Base-by-base conservation (phyloP, 192 early-diverging fungal genomes). In the Coemansia sp. region DNA sequence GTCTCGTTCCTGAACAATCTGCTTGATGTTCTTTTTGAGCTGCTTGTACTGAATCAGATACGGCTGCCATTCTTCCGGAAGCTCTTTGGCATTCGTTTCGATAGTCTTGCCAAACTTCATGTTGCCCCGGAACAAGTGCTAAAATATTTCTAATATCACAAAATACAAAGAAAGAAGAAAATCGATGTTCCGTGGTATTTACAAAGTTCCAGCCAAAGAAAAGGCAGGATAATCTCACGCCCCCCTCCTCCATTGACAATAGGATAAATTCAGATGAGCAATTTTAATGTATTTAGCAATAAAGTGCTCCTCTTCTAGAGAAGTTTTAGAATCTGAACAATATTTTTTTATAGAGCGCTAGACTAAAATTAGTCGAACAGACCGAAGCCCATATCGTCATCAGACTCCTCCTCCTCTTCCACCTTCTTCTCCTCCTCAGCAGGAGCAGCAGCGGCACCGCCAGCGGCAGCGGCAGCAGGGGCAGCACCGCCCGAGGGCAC, bases 301-400 rank as follows among this genome's bases (percentile, higher is more conserved):
- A 35, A 35, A 35, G 33, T 35, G 10, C 33, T 10, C 33, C 33
- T 10, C 33, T 35, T 35, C 33, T 35, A 35, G 3, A 35, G 33
- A 35, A 7, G 23, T 35, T 35, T 9, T 35, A 35, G 33, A 35
- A 35, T 35, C 33, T 35, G 33, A 35, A 35, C 33, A 9, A 35
- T 7, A 7, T 5, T 35, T 35, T 35, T 35, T 35, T 6, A 35
- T 35, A 35, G 7, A 35, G 6, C 33, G 33, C 33, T 35, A 35
- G 33, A 2, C 33, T 26, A 5, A 48, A 20, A 23, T 91, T 95
- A 95, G 84, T 95, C 93, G 83, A 95, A 95, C 65, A 95, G 89
- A 91, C 93, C 93, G 80, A 95, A 90, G 69, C 91, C 93, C 93
- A 95, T 95, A 80, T 97, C 93, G 67, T 94, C 88, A 63, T 83